phyloP scores from a whole-genome alignment of 768 basidiomycete species.

The Auriscalpium vulgare region DNA sequence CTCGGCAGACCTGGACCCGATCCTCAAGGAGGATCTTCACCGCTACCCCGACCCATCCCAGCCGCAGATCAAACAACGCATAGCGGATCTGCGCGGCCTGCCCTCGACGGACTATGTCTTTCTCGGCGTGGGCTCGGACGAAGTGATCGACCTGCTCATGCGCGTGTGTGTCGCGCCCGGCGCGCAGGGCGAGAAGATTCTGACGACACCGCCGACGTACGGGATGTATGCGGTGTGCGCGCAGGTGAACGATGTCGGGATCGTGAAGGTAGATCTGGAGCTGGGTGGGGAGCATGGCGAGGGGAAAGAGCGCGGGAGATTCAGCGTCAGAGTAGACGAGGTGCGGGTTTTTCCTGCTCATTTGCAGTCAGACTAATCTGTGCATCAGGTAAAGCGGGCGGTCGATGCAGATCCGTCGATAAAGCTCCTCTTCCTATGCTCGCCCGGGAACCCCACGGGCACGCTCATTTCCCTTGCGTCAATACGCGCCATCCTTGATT shows the following conservation, averaged over 20 bases:
- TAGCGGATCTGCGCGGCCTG: conserved; percentile 66
- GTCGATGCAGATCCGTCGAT: conserved; percentile 66
- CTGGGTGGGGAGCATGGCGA: conserved; percentile 53
- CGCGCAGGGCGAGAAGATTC: conserved; percentile 59
- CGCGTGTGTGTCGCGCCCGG: conserved; percentile 78
- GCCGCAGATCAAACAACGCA: conserved; percentile 63
- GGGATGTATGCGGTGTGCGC: conserved; percentile 97
- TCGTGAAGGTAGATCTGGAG: conserved; percentile 71
- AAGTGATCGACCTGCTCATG: conserved; percentile 91
- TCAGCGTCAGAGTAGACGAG: conserved; percentile 67
- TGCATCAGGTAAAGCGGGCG: conserved; percentile 55
- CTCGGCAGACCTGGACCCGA: conserved; percentile 19
- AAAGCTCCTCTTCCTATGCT: conserved; percentile 91
- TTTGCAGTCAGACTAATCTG: neutral
- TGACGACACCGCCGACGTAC: conserved; percentile 92
- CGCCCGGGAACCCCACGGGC: conserved; percentile 95
- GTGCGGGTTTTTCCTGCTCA: conserved; percentile 30
- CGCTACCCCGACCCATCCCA: conserved; percentile 94
- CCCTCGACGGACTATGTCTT: conserved; percentile 62
- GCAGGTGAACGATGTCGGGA: conserved; percentile 85
- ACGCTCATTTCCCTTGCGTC: conserved; percentile 71
- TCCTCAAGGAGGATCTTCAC: conserved; percentile 54
- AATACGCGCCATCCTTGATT: conserved; percentile 65
- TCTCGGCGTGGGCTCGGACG: conserved; percentile 94
- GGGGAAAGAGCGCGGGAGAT: conserved; percentile 63